Base-by-base conservation (phyloP, 257 asterid species). In the Lavandula angustifolia region DNA sequence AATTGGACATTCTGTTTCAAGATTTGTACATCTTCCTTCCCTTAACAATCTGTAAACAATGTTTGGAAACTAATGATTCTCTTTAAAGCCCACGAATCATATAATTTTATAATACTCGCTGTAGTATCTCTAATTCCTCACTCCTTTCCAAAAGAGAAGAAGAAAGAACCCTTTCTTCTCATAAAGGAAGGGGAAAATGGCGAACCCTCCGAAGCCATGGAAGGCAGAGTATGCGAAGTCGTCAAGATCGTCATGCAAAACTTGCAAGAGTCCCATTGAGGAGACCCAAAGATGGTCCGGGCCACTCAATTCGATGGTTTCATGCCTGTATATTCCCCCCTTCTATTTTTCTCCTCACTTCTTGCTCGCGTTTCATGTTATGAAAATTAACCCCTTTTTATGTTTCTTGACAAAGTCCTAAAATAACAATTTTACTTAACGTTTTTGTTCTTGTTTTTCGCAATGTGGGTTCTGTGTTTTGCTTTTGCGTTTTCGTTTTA, bases 211-310 rank as follows among this genome's bases (percentile, higher is more conserved):
- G 18, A 87, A 87, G 83, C 84, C 96, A 29, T 94, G 99, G 99
- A 87, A 81, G 68, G 87, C 82, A 35, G 99, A 90, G 74, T 94
- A 94, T 54, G 97, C 99, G 0, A 90, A 94, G 82, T 90, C 97
- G 7, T 81, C 96, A 14, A 81, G 97, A 76, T 81, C 97, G 0
- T 85, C 95, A 47, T 94, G 99, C 91, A 94, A 81, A 71, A 80
- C 94, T 70, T 94, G 99, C 82, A 87, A 79, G 80, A 72, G 0
- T 3, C 51, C 79, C 64, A 88, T 88, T 75, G 80, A 78, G 76
- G 99, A 94, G 76, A 72, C 13, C 6, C 80, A 1, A 94, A 90
- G 70, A 94, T 94, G 97, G 95, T 94, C 48, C 95, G 90, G 70
- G 79, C 96, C 56, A 66, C 89, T 49, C 92, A 94, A 9, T 87